Evolutionary conservation across 495 filamentous ascomycete genomes (phyloP), one percentile per base, ranked within the genome.

Genomic region (Apodospora peruviana): DNA sequence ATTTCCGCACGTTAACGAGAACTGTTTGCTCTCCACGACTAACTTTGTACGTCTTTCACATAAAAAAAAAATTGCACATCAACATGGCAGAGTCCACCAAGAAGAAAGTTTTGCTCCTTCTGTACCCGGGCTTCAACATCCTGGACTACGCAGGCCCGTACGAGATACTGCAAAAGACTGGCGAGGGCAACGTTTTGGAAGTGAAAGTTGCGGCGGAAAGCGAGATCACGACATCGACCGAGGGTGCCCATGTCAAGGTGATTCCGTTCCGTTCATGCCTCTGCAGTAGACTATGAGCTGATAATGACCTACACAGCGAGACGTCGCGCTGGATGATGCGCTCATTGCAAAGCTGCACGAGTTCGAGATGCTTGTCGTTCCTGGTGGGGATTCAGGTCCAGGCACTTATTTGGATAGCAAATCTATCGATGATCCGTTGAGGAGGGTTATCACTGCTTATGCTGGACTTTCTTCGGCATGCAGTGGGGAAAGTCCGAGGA

Each of bases 41-140:
- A n/a, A n/a, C n/a, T n/a, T n/a, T n/a, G n/a, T n/a, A n/a, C n/a
- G n/a, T n/a, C n/a, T n/a, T n/a, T n/a, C n/a, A n/a, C n/a, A n/a
- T n/a, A n/a, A n/a, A n/a, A n/a, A n/a, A n/a, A n/a, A n/a, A n/a
- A n/a, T n/a, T n/a, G n/a, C n/a, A n/a, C n/a, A n/a, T n/a, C n/a
- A n/a, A n/a, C n/a, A n/a, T n/a, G n/a, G n/a, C n/a, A n/a, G n/a
- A n/a, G n/a, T n/a, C n/a, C n/a, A n/a, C n/a, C n/a, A n/a, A n/a
- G n/a, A n/a, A n/a, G n/a, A 54, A 45, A 11, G 40, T 48, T n/a
- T 29, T 52, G 44, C 36, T 52, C 19, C 4, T 52, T 16, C 38
- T 52, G 16, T 47, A 47, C n/a, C 43, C 43, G 4, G 50, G 50
- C 11, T 52, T 52, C 50, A 52, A 52, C 25, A 52, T 44, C n/a